Conservation (phyloP, 352 stramenopile species). For the Globisporangium viniferum region DNA sequence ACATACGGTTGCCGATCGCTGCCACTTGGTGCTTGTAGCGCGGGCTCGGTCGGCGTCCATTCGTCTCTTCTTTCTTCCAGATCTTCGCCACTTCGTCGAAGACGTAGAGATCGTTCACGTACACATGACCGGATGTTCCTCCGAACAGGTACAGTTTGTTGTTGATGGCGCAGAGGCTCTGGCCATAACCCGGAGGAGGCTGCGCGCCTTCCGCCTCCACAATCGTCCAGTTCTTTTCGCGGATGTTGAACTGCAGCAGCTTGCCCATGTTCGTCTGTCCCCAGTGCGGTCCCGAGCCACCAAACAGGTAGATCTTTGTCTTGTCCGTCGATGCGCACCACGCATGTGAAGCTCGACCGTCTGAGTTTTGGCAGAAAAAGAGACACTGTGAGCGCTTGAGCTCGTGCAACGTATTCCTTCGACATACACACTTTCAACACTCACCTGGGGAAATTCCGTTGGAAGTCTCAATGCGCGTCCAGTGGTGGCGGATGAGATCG, state of each 20-base stretch:
- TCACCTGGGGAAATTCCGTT: conserved; percentile 71
- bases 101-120: conserved; percentile 84
- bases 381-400: background rate
- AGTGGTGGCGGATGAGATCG: conserved; percentile 76
- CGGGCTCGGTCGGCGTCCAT: conserved; percentile 56
- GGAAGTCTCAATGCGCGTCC: conserved; percentile 67
- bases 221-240: conserved; percentile 78
- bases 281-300: conserved; percentile 75
- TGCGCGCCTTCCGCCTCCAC: conserved; percentile 62
- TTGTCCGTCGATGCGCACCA: conserved; percentile 74
- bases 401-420: background rate
- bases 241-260: conserved; percentile 74
- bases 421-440: background rate
- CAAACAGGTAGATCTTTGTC: conserved; percentile 77
- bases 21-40: conserved; percentile 85
- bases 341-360: conserved; percentile 70
- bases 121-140: conserved; percentile 74
- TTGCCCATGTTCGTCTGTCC: conserved; percentile 88
- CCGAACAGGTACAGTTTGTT: conserved; percentile 83
- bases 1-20: conserved; percentile 68
- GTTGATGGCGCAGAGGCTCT: conserved; percentile 74
- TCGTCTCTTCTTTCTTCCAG: conserved; percentile 71
- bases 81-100: conserved; percentile 71
- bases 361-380: conserved; percentile 18
- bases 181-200: conserved; percentile 69